phyloP scores from a whole-genome alignment of 305 asterid species.

The Rubia balearica region DNA sequence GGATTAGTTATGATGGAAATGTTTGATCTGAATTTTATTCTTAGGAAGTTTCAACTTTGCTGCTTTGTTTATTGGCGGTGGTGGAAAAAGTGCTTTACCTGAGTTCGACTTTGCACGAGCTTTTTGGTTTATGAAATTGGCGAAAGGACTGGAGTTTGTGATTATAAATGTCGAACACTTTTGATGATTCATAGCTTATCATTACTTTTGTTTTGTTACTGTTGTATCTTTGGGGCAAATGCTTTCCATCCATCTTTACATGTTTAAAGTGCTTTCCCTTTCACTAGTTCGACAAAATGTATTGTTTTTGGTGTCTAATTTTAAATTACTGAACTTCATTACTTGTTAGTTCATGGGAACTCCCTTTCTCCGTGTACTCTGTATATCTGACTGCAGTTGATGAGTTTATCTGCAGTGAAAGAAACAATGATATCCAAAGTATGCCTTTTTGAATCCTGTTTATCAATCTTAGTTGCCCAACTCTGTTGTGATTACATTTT shows the following conservation, averaged over 20 bases:
- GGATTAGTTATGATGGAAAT: not conserved
- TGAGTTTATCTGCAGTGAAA: not conserved
- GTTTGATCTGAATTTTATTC: not conserved
- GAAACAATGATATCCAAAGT: not conserved
- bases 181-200: not conserved
- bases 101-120: not conserved
- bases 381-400: not conserved
- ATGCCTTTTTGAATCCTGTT: not conserved
- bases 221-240: not conserved
- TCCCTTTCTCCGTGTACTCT: not conserved
- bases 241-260: not conserved
- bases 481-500: not conserved
- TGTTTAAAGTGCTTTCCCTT: not conserved
- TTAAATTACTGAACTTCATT: not conserved
- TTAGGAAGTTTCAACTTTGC: conserved; percentile 2
- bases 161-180: not conserved
- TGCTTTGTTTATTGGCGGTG: not conserved
- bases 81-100: not conserved
- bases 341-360: not conserved
- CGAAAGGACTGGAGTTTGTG: not conserved
- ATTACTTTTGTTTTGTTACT: not conserved
- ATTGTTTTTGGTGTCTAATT: not conserved
- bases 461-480: not conserved
- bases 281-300: conserved; percentile 2
- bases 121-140: not conserved